Evolutionary conservation across 345 rosid genomes (phyloP), one percentile per base, ranked within the genome.

Genomic region (Acer saccharum): DNA sequence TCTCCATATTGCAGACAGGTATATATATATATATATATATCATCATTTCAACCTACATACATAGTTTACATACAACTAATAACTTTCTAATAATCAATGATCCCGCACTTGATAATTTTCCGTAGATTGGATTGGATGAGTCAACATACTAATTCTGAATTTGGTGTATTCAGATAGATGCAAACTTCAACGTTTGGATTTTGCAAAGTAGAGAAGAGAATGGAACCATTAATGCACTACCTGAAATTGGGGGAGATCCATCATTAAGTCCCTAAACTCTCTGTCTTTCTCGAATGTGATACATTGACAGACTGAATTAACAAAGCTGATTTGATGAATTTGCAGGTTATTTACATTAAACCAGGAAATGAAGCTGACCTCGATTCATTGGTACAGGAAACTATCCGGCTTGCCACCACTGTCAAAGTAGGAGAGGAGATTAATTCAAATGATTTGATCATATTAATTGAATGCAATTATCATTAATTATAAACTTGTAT

Each of bases 281-380:
- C 35, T 23, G 25, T 23, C 25, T 23, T 23, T 23, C 25, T 23
- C 25, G 25, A 23, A 0, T 23, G 25, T 23, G 25, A 23, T 23
- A 23, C 25, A 23, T 23, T 23, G 25, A 29, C 32, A 29, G 2
- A 29, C 35, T 29, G 35, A 17, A 10, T 39, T 74, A 80, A 80
- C 65, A 58, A 0, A 20, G 6, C 6, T 74, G 29, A 14, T 68
- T 52, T 3, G 6, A 23, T 44, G 1, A 1, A 71, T 67, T 10
- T 65, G 84, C 88, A 94, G 98, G 98, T 93, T 23, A 93, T 95
- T 44, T 95, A 93, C 74, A 97, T 95, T 81, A 95, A 81, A 78
- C 94, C 97, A 16, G 94, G 98, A 62, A 66, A 76, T 58, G 92
- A 90, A 89, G 98, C 93, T 67, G 80, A 90, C 52, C 91, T 91